Base-by-base conservation (phyloP, 805 yeast genomes). In the Ogataea methylovora region DNA sequence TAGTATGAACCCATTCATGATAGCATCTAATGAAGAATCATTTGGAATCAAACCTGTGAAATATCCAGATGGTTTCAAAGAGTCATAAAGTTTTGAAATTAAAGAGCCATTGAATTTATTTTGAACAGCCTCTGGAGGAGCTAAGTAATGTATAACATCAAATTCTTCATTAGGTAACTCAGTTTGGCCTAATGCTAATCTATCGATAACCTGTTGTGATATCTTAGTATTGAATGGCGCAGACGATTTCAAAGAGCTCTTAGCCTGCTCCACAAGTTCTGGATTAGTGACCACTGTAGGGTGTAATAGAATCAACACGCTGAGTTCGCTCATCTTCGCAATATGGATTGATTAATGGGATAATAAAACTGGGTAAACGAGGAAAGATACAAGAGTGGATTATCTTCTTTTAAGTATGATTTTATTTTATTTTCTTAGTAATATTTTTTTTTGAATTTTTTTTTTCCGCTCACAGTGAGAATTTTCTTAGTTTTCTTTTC, bases 201-300 rank as follows among this genome's bases (percentile, higher is more conserved):
- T 61, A 49, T 75, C 79, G 27, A 78, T 70, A 17, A 78, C 61
- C 33, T 67, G 73, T 51, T 79, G 86, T 24, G 63, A 59, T 10
- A 63, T 45, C 18, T 40, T 47, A 8, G 63, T 56, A 42, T 5
- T 34, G 19, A 13, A 38, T 32, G 26, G 26, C 5, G 6, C 9
- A 11, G 4, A 30, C 5, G 12, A 69, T 48, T 13, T 45, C 38
- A 11, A 41, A n/a, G n/a, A n/a, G n/a, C n/a, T 38, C 52, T 75
- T 73, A 27, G 60, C 53, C 1, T 40, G 25, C 30, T 60, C 67
- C 14, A 78, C 73, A 14, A 58, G 35, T 4, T 52, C 60, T 29
- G 77, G 79, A 26, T 70, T 67, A 0, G 79, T 71, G 10, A 79
- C 83, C 31, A 73, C 67, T 7, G 83, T 79, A 14, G 86, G 86